Conservation (phyloP, 2,329 filamentous ascomycete genomes). For the Fusarium longipes region DNA sequence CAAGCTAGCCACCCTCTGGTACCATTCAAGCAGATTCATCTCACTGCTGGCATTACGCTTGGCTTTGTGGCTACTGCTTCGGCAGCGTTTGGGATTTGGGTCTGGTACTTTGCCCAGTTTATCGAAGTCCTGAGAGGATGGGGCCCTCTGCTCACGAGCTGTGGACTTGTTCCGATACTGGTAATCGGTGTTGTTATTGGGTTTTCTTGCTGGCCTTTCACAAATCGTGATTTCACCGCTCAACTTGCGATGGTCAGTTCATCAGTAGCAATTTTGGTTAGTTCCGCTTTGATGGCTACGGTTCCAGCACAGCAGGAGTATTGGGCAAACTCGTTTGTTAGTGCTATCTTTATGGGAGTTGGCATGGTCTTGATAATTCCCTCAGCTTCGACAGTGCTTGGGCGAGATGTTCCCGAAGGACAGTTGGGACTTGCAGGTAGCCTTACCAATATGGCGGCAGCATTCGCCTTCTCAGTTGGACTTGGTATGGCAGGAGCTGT, state of each 20-base stretch:
- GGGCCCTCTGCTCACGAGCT: conserved; percentile 35
- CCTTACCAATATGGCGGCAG: conserved; percentile 34
- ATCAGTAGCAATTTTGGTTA: conserved; percentile 33
- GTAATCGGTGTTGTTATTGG: conserved; percentile 33
- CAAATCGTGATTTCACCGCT: conserved; percentile 30
- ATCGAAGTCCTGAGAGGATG: conserved; percentile 41
- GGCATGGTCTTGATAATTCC: conserved; percentile 42
- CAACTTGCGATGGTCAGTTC: conserved; percentile 34
- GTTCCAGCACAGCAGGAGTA: conserved; percentile 40
- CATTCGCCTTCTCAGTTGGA: conserved; percentile 40
- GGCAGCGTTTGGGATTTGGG: conserved; percentile 43
- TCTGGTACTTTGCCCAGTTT: conserved; percentile 44
- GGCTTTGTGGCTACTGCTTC: conserved; percentile 36
- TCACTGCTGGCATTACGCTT: conserved; percentile 28
- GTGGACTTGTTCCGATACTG: conserved; percentile 40
- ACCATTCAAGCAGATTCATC: conserved; percentile 38
- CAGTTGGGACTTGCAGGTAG: conserved; percentile 39
- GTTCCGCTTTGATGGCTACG: conserved; percentile 42
- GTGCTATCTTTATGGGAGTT: conserved; percentile 42
- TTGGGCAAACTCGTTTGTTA: conserved; percentile 44
- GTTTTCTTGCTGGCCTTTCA: conserved; percentile 32
- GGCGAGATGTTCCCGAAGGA: conserved; percentile 38
- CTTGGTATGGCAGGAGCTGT: conserved; percentile 44
- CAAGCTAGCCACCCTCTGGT: conserved; percentile 41
- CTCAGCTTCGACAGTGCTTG: conserved; percentile 35